Evolutionary conservation across 2,329 filamentous ascomycete species (phyloP).

Genomic region (Curvularia lunata): DNA sequence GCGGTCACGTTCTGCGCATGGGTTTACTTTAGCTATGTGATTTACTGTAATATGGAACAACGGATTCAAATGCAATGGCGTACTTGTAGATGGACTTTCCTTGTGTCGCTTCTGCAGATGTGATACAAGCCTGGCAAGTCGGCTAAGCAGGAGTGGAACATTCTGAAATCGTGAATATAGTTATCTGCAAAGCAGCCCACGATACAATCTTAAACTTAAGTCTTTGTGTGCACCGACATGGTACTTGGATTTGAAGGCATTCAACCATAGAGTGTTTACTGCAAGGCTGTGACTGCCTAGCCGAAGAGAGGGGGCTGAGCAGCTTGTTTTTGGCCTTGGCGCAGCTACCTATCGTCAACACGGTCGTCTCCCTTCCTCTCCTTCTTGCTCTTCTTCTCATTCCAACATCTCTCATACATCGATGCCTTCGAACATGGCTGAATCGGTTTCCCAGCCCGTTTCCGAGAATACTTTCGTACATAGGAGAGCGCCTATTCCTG

Average conservation of each 20-base stretch:
- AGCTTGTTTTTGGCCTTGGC: neutral
- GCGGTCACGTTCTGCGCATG: constrained; percentile 15
- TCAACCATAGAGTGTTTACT: neutral
- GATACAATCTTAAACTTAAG: neutral
- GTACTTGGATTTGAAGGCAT: neutral
- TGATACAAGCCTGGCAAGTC: constrained; percentile 29
- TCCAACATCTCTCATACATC: neutral
- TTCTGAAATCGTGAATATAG: no score
- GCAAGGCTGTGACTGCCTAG: neutral
- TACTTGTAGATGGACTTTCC: constrained; percentile 21
- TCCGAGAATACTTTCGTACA: no score
- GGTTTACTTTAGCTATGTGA: constrained; percentile 15
- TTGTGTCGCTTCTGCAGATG: constrained; percentile 31
- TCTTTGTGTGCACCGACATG: neutral
- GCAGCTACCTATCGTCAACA: neutral
- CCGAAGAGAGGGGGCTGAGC: neutral
- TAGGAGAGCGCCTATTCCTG: no score
- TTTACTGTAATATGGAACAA: constrained; percentile 36
- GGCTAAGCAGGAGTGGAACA: constrained; percentile 23
- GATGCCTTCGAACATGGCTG: neutral
- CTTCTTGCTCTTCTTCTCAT: no score
- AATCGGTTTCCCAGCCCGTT: no score
- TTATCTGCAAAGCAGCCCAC: neutral
- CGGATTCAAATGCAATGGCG: constrained; percentile 12
- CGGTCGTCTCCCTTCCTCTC: neutral